Conservation (phyloP, 2,329 filamentous ascomycete species). For the Pseudogymnoascus sp. region DNA sequence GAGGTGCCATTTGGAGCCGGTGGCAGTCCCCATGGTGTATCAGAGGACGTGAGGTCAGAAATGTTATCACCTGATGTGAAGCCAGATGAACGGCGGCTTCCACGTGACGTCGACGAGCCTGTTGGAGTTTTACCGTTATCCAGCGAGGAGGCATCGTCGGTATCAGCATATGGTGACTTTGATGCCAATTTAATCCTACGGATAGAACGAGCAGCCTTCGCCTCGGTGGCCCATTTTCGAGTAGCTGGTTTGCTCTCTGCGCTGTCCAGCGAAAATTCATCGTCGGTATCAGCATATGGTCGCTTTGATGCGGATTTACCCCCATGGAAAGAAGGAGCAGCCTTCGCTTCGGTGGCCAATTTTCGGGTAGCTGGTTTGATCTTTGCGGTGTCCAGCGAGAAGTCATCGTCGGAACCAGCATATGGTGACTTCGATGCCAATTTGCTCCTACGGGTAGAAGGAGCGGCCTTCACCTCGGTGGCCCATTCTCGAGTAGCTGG, state of each 20-base stretch:
- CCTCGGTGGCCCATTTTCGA: not conserved
- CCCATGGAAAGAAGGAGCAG: not conserved
- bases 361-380: not conserved
- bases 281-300: not conserved
- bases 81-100: not conserved
- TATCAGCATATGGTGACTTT: not conserved
- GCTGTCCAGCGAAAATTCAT: not conserved
- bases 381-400: not conserved
- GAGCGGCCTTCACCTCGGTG: not conserved
- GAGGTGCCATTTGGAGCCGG: not conserved
- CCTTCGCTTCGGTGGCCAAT: not conserved
- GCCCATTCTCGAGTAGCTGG: not conserved
- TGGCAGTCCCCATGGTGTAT: not conserved
- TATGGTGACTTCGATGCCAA: not conserved
- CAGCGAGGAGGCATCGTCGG: not conserved
- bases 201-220: not conserved
- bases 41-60: not conserved
- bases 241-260: not conserved
- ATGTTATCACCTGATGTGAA: too few relatives aligned
- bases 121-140: not conserved
- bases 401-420: not conserved
- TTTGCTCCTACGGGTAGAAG: not conserved
- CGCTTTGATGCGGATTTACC: not conserved
- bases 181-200: not conserved
- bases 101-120: not conserved